Evolutionary conservation across 2,329 filamentous ascomycete species (phyloP).

Genomic region (Cytospora piceae): DNA sequence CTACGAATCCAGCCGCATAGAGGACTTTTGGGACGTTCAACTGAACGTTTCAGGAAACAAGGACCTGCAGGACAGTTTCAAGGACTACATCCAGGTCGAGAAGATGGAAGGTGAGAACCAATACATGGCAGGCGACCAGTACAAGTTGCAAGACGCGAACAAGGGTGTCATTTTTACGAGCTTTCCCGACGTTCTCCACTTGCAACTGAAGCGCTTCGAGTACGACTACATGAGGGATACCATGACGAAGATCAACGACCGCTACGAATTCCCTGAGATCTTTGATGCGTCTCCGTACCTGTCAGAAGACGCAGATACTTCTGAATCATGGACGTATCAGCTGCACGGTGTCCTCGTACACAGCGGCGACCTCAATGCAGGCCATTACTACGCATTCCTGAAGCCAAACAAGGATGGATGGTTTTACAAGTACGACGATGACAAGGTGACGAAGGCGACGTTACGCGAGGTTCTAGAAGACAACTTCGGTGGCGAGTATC

Average conservation of each 20-base stretch:
- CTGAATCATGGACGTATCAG: slow-evolving; percentile 89
- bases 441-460: slow-evolving; percentile 93
- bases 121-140: slow-evolving; percentile 88
- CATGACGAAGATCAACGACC: slow-evolving; percentile 98
- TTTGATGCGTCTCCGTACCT: slow-evolving; percentile 88
- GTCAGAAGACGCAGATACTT: slow-evolving; percentile 81
- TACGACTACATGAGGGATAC: slow-evolving; percentile 95
- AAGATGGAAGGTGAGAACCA: slow-evolving; percentile 98
- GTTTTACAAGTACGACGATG: slow-evolving; percentile 98
- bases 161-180: slow-evolving; percentile 97
- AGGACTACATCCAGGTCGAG: slow-evolving; percentile 94
- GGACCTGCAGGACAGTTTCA: slow-evolving; percentile 90
- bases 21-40: slow-evolving; percentile 99
- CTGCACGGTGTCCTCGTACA: slow-evolving; percentile 95
- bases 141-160: slow-evolving; percentile 92
- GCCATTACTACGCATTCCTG: slow-evolving; percentile 97
- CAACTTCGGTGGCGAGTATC: slow-evolving; percentile 91
- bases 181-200: slow-evolving; percentile 90
- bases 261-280: slow-evolving; percentile 84
- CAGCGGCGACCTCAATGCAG: slow-evolving; percentile 93
- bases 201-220: slow-evolving; percentile 96
- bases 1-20: slow-evolving; percentile 92
- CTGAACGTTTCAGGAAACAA: slow-evolving; percentile 95
- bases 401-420: slow-evolving; percentile 91
- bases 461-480: slow-evolving; percentile 91